phyloP scores from a whole-genome alignment of 2,329 filamentous ascomycete species.

The Cordyceps militaris region DNA sequence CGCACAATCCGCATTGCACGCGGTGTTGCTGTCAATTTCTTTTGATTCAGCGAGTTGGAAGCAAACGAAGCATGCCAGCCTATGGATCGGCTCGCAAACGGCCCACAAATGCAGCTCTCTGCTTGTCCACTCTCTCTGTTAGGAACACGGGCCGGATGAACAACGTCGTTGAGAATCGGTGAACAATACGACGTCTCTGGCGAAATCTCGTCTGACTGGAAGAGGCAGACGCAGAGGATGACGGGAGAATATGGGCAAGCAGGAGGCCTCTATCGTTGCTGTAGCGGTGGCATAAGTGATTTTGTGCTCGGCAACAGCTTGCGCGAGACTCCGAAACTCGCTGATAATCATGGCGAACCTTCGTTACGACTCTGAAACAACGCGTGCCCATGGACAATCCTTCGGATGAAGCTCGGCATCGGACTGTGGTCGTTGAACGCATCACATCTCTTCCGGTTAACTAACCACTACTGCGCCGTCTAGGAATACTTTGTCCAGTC shows the following conservation, averaged over 20 bases:
- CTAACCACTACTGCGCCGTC: conserved; percentile 58
- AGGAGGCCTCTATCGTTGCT: not conserved
- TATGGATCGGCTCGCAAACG: not conserved
- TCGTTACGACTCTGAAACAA: conserved; percentile 2
- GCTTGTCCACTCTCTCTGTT: conserved; percentile 4
- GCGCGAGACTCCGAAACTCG: conserved; percentile 6
- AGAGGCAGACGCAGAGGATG: not conserved
- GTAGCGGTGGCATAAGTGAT: conserved; percentile 2
- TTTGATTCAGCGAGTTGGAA: conserved; percentile 6
- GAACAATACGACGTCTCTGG: not conserved
- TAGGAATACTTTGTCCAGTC: conserved; percentile 96
- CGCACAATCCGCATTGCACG: not conserved
- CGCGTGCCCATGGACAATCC: conserved; percentile 22
- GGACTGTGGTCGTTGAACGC: conserved; percentile 22
- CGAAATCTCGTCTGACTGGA: not conserved
- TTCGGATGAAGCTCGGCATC: conserved; percentile 26
- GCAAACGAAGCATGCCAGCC: not conserved
- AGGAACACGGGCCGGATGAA: not conserved
- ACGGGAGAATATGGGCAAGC: not conserved
- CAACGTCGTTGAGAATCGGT: not conserved
- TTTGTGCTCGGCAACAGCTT: not conserved
- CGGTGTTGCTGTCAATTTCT: conserved; percentile 11
- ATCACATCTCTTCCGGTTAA: conserved; percentile 36
- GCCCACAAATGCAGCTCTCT: not conserved
- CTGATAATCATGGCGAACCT: not conserved